Conservation (phyloP, 768 basidiomycete species). For the Lactifluus subvellereus region DNA sequence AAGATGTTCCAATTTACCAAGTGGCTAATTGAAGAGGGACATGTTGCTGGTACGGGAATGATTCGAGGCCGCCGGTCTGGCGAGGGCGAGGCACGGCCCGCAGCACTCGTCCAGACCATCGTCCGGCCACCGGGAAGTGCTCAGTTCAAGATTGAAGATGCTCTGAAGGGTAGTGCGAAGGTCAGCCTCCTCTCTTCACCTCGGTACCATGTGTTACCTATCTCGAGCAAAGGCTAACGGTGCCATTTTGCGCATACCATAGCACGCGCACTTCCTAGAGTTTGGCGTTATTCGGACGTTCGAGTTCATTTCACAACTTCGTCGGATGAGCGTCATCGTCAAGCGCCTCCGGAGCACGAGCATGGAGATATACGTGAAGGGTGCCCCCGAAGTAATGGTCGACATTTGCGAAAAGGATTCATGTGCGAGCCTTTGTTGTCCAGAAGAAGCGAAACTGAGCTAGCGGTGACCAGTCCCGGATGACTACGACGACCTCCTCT, state of each 20-base stretch:
- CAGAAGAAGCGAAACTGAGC: not conserved
- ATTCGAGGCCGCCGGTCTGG: slow-evolving; percentile 59
- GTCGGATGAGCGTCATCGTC: slow-evolving; percentile 97
- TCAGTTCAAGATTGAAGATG: slow-evolving; percentile 88
- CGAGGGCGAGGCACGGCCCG: slow-evolving; percentile 51
- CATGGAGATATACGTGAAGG: slow-evolving; percentile 99
- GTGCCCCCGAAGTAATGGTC: slow-evolving; percentile 97
- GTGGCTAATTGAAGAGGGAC: slow-evolving; percentile 94
- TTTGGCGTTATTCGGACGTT: slow-evolving; percentile 94
- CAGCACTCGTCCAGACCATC: slow-evolving; percentile 91
- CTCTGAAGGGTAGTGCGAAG: slow-evolving; percentile 75
- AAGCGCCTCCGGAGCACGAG: slow-evolving; percentile 88
- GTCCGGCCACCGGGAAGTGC: slow-evolving; percentile 94
- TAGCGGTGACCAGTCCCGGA: slow-evolving; percentile 62
- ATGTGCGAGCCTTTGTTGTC: slow-evolving; percentile 49
- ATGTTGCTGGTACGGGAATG: slow-evolving; percentile 58
- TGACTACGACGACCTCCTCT: slow-evolving; percentile 93
- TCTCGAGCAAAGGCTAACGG: slow-evolving; percentile 11
- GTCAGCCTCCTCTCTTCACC: slow-evolving; percentile 36
- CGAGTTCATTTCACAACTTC: slow-evolving; percentile 89
- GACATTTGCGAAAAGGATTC: slow-evolving; percentile 91
- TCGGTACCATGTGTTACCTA: not conserved
- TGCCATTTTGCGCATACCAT: slow-evolving; percentile 5
- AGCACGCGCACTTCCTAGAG: slow-evolving; percentile 97
- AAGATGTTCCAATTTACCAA: slow-evolving; percentile 98